Conservation (phyloP, 2,329 filamentous ascomycete genomes). For the Cadophora gregata region DNA sequence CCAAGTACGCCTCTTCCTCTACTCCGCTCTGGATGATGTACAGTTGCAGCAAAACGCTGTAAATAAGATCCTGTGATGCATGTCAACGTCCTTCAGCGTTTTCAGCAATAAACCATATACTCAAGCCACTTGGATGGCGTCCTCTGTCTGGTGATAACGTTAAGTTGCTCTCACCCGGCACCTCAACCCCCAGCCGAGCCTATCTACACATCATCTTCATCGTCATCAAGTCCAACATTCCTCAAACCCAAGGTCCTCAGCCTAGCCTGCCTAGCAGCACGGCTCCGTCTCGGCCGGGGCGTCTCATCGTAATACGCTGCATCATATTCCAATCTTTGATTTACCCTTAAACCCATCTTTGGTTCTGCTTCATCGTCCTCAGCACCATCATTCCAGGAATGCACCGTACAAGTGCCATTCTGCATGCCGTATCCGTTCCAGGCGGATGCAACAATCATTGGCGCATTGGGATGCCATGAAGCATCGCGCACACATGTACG, state of each 20-base stretch:
- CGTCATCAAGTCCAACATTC: not conserved
- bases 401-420: conserved; percentile 69
- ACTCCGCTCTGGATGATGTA: not conserved
- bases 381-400: conserved; percentile 69
- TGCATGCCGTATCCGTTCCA: conserved; percentile 73
- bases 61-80: not conserved
- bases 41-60: not conserved
- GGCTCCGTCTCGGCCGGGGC: not conserved
- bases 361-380: conserved; percentile 63
- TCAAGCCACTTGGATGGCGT: too few relatives aligned
- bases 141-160: too few relatives aligned
- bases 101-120: too few relatives aligned
- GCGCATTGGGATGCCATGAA: conserved; percentile 74
- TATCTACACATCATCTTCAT: not conserved
- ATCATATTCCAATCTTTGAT: conserved; percentile 48
- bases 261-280: conserved; percentile 4
- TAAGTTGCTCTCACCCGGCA: not conserved
- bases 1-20: not conserved
- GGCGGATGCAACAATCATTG: conserved; percentile 70
- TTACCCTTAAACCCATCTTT: conserved; percentile 51
- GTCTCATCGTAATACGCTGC: conserved; percentile 17
- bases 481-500: conserved; percentile 74
- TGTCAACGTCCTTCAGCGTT: not conserved
- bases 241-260: not conserved
- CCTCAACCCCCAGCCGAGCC: not conserved